Base-by-base conservation (phyloP, 2,329 filamentous ascomycete species). In the Arthrinium phaeospermum region DNA sequence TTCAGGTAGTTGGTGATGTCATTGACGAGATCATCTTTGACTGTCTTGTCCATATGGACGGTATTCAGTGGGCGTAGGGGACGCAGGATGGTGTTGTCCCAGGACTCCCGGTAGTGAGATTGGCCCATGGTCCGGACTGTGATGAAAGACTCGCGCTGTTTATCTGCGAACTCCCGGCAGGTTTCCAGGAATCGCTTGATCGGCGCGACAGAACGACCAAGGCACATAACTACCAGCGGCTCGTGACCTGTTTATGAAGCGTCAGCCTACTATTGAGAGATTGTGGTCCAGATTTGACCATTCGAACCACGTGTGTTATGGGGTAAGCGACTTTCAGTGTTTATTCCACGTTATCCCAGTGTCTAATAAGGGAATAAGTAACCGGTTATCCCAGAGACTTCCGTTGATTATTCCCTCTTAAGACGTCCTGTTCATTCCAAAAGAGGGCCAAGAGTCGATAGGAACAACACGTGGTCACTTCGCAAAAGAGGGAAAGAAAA, bases 1-100 rank as follows among this genome's bases (percentile, higher is more conserved):
- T 85, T 82, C 24, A 94, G 85, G 76, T 94, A 95, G 73, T 90
- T 90, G 74, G 86, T 84, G 12, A 94, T 88, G 78, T 94, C 92
- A n/a, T 86, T 84, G 0, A 94, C 85, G 44, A 94, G 90, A n/a
- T 86, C 85, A 72, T 91, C 87, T 76, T 93, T 92, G n/a, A 77
- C 74, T 30, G 77, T 73, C 57, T 81, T 79, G 45, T 83, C 81
- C 44, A 83, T 80, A 51, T 83, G 79, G 0, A 84, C 79, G 3
- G 82, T 82, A 41, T 82, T 78, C 7, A 83, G 73, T 0, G 79
- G 78, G 22, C 81, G 78, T 4, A 80, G 73, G 0, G 80, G 79
- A 4, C 80, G 79, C 27, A 82, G 75, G 3, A 83, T 81, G 16
- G 80, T 81, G 0, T 80, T 78, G 34, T 82, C 79, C 82, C 83